Conservation (phyloP, 2,329 filamentous ascomycete genomes). For the Metarhizium rileyi region DNA sequence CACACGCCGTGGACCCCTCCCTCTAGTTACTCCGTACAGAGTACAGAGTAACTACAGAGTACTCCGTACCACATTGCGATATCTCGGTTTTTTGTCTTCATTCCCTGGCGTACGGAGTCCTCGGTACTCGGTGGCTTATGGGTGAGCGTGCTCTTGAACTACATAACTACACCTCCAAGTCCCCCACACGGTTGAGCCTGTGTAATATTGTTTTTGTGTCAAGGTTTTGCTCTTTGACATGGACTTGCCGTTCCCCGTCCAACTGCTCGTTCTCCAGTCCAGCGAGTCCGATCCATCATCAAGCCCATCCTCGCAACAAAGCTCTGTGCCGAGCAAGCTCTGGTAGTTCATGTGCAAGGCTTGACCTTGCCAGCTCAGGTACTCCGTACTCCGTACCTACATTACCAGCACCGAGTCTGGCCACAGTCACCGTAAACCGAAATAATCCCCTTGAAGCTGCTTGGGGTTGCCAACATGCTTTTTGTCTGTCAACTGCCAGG, state of each 20-base stretch:
- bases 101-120: background rate
- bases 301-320: background rate
- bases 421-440: too few species aligned
- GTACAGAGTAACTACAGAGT: background rate
- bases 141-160: background rate
- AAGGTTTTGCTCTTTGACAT: background rate
- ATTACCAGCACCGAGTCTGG: too few species aligned
- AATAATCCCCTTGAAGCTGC: too few species aligned
- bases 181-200: background rate
- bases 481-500: background rate
- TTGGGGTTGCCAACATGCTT: too few species aligned
- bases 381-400: background rate
- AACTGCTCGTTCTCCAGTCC: background rate
- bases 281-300: background rate
- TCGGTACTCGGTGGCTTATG: too few species aligned
- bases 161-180: too few species aligned
- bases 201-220: background rate
- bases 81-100: background rate
- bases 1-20: background rate
- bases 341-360: slow-evolving; percentile 2
- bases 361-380: background rate
- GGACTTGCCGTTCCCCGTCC: background rate
- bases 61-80: background rate
- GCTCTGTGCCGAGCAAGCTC: background rate
- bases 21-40: background rate